A percentile compares a stretch with the other conserved stretches of the same genome.
Evolutionary conservation across 768 basidiomycete genomes (phyloP).

Genomic region (Termitomyces sp.): DNA sequence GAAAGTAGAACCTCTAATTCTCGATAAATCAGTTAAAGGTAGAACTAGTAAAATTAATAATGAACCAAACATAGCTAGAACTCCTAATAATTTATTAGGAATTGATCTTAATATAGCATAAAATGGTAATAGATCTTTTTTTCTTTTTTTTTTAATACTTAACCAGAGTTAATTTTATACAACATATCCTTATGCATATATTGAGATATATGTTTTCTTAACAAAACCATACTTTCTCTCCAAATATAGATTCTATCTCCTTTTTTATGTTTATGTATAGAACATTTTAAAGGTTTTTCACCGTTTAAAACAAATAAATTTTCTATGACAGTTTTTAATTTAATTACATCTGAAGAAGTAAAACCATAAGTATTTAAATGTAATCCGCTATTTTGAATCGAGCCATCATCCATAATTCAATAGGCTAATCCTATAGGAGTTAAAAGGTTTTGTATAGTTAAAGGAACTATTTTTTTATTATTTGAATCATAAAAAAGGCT

Average conservation of each 20-base stretch:
- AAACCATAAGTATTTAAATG: slow-evolving; percentile 2
- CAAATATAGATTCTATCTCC: too few relatives aligned
- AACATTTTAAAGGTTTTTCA: too few relatives aligned
- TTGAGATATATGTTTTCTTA: not conserved
- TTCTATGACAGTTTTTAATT: too few relatives aligned
- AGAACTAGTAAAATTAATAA: not conserved
- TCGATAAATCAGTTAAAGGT: not conserved
- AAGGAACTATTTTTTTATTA: too few relatives aligned
- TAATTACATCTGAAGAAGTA: too few relatives aligned
- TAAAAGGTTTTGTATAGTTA: too few relatives aligned
- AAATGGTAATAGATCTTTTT: slow-evolving; percentile 1
- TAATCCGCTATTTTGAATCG: not conserved
- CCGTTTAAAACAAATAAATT: too few relatives aligned
- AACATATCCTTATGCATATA: not conserved
- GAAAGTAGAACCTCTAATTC: not conserved
- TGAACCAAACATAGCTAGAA: slow-evolving; percentile 2
- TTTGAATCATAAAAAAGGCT: too few relatives aligned
- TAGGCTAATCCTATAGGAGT: not conserved
- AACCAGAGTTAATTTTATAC: not conserved
- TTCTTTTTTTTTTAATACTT: too few relatives aligned
- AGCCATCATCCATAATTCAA: not conserved
- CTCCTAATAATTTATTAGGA: slow-evolving; percentile 1
- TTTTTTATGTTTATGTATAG: too few relatives aligned
- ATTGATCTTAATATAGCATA: slow-evolving; percentile 1
- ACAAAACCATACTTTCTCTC: slow-evolving; percentile 1